Evolutionary conservation across 2,329 filamentous ascomycete species (phyloP).

Genomic region (Fusarium fujikuroi): DNA sequence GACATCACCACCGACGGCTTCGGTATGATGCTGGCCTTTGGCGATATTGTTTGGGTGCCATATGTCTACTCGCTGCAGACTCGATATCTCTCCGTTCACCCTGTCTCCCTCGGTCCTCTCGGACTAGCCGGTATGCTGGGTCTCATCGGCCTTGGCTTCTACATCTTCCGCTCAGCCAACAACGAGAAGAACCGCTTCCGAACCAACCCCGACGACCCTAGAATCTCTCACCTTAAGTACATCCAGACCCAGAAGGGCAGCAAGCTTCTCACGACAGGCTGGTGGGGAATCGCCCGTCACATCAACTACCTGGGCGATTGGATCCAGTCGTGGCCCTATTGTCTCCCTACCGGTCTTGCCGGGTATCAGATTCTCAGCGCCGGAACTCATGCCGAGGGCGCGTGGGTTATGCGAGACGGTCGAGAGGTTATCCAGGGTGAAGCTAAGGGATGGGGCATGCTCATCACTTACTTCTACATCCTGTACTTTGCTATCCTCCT

Average conservation of each 20-base stretch:
- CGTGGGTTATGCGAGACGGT: conserved; percentile 67
- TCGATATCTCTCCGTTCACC: conserved; percentile 85
- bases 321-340: conserved; percentile 93
- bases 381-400: conserved; percentile 61
- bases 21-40: conserved; percentile 93
- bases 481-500: conserved; percentile 90
- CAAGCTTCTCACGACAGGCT: conserved; percentile 83
- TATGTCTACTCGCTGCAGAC: conserved; percentile 88
- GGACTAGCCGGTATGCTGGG: conserved; percentile 73
- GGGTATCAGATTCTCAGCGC: conserved; percentile 78
- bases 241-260: conserved; percentile 87
- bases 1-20: conserved; percentile 95
- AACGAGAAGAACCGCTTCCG: conserved; percentile 96
- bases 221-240: conserved; percentile 82
- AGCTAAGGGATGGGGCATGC: conserved; percentile 83
- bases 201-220: conserved; percentile 83
- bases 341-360: conserved; percentile 83
- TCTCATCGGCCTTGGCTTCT: conserved; percentile 80
- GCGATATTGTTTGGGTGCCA: conserved; percentile 92
- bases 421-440: conserved; percentile 76
- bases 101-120: conserved; percentile 76
- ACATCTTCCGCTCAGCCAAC: conserved; percentile 93
- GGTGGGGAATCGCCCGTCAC: conserved; percentile 93
- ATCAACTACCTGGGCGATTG: conserved; percentile 98
- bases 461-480: conserved; percentile 95